These are phyloP conservation scores for Leishmania major DNA, from an alignment of 208 protist genomes.

Conservation along the genomic window DNA sequence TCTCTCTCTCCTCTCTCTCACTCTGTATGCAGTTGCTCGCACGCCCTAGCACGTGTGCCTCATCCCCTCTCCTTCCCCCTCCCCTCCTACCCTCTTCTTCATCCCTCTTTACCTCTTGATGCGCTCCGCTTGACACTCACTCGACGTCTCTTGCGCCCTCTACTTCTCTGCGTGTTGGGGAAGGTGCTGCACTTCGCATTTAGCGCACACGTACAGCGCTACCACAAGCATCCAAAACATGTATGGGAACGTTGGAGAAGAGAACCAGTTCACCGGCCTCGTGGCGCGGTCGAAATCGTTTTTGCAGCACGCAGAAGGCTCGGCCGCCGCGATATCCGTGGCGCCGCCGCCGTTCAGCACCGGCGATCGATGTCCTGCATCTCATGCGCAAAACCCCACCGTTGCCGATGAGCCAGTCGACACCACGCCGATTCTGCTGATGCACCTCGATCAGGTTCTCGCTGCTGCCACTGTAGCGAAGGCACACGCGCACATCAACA, in stretches of 20 bases:
- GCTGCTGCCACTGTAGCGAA: slow-evolving; percentile 4
- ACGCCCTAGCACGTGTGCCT: background rate
- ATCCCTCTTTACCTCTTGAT: background rate
- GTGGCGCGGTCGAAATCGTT: slow-evolving; percentile 14
- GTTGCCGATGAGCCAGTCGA: slow-evolving; percentile 9
- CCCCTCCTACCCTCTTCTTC: background rate
- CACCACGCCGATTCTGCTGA: slow-evolving; percentile 18
- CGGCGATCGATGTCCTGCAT: background rate
- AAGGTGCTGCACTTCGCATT: background rate
- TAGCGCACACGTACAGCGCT: background rate
- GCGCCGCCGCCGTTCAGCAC: background rate
- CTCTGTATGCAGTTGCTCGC: background rate
- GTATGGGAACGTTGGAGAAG: background rate
- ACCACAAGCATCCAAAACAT: background rate
- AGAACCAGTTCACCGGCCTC: slow-evolving; percentile 17
- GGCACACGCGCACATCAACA: slow-evolving; percentile 14
- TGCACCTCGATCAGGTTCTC: slow-evolving; percentile 7
- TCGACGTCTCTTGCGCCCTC: background rate
- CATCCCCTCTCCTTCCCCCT: background rate
- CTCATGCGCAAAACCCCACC: background rate
- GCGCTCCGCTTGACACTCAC: background rate
- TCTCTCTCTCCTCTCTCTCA: no score
- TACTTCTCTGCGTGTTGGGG: background rate
- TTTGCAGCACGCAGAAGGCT: background rate
- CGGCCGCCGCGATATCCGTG: background rate